These are phyloP conservation scores for Colletotrichum sp. DNA, from an alignment of 2,329 filamentous ascomycete species.

Conservation along the genomic window DNA sequence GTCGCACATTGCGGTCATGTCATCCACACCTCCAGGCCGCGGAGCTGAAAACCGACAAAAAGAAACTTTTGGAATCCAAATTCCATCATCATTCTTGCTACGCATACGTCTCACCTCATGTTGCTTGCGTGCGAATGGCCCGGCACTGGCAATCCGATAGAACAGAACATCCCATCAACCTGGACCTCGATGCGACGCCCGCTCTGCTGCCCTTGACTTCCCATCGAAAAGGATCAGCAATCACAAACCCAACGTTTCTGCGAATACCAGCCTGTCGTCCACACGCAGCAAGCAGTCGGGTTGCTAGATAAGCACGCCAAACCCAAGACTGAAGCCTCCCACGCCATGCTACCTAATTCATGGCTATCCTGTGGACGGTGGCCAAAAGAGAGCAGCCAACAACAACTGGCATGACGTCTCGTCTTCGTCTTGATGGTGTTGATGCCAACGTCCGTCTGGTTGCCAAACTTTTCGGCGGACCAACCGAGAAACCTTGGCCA, in stretches of 20 bases:
- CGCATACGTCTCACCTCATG: not conserved
- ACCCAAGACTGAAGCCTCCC: not conserved
- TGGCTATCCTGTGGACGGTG: not conserved
- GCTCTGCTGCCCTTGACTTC: not conserved
- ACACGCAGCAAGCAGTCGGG: not conserved
- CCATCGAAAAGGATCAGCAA: not conserved
- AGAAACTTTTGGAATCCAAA: not conserved
- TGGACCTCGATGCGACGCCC: not conserved
- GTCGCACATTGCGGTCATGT: not conserved
- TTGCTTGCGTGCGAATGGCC: not conserved
- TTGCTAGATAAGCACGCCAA: not conserved
- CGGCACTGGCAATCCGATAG: not conserved
- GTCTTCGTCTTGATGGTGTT: not conserved
- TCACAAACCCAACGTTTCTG: not conserved
- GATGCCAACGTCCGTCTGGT: not conserved
- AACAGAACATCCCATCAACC: not conserved
- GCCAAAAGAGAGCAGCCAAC: not conserved
- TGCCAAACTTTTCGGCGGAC: conserved; percentile 4
- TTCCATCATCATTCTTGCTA: not conserved
- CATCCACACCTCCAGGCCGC: not conserved
- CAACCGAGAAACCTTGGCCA: conserved; percentile 10
- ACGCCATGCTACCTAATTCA: not conserved
- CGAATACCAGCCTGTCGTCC: not conserved
- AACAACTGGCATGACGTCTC: not conserved
- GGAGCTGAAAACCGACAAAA: not conserved